Evolutionary conservation across 495 filamentous ascomycete genomes (phyloP).

Genomic region (Penicillium canariense): DNA sequence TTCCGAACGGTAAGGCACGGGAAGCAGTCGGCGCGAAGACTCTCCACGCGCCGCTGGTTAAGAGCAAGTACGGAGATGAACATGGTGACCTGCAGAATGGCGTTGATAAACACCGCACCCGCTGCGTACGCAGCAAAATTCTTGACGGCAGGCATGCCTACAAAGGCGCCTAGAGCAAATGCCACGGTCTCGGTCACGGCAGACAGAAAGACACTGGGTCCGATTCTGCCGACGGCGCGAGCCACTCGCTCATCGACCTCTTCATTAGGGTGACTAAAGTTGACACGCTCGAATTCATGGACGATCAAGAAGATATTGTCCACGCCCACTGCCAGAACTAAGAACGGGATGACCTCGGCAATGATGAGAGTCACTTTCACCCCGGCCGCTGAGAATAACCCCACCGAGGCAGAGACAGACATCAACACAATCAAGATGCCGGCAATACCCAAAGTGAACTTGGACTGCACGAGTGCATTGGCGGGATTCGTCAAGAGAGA

Average conservation of each 20-base stretch:
- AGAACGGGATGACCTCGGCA: constrained; percentile 96
- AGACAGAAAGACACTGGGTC: constrained; percentile 94
- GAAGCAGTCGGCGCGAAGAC: constrained; percentile 85
- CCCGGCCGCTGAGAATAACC: constrained; percentile 83
- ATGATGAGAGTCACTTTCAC: constrained; percentile 96
- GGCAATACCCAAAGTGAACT: constrained; percentile 87
- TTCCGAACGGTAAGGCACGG: constrained; percentile 78
- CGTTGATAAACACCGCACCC: constrained; percentile 95
- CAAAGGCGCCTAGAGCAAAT: constrained; percentile 87
- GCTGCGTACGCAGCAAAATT: constrained; percentile 97
- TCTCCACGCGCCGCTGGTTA: constrained; percentile 85
- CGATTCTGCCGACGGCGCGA: constrained; percentile 86
- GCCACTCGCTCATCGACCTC: constrained; percentile 80
- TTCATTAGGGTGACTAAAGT: constrained; percentile 82
- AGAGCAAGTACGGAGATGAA: constrained; percentile 88
- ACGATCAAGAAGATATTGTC: constrained; percentile 99
- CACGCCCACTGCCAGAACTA: constrained; percentile 92
- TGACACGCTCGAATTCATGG: constrained; percentile 94
- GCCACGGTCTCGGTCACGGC: constrained; percentile 90
- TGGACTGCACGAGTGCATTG: constrained; percentile 85
- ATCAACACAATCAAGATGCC: constrained; percentile 95
- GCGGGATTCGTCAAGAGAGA: constrained; percentile 77
- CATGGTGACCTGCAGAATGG: constrained; percentile 90
- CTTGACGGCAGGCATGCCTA: constrained; percentile 94
- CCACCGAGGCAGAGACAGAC: constrained; percentile 93